Base-by-base conservation (phyloP, 441 rosid genomes). In the Eruca vesicaria region DNA sequence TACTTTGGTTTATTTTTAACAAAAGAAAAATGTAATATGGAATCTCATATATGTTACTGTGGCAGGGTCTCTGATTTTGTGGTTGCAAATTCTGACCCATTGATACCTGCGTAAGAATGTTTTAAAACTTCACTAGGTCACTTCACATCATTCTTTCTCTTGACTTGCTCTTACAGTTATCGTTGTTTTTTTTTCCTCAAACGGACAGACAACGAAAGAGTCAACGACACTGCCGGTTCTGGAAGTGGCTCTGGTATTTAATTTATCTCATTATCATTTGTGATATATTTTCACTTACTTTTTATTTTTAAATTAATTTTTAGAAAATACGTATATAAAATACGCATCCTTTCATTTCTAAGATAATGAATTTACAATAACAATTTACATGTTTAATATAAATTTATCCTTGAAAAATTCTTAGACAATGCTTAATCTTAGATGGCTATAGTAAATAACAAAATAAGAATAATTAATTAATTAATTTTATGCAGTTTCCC, bases 241-340 rank as follows among this genome's bases (percentile, higher is more conserved):
- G 97, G 97, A 89, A 89, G 80, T 88, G 97, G 98, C 93, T 92
- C 55, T 83, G 98, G 98, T 94, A 87, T 66, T 18, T n/a, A 15
- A 65, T 57, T 62, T 29, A 52, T 52, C 23, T 19, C 57, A 52
- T 52, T 67, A 33, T 19, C 32, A 35, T 63, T 38, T 4, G 10
- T 20, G 32, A 7, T 38, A 11, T 36, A 11, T 36, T 9, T 63
- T 6, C 9, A 20, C 32, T 62, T 35, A 41, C 29, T 50, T n/a
- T n/a, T n/a, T 4, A 26, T 32, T 36, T 29, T 36, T 28, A 8
- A 28, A 2, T 28, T n/a, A 59, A 16, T 48, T 16, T 50, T 15
- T 48, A n/a, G 11, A 29, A 26, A 29, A 26, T 43, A 7, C n/a
- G 52, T n/a, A 50, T 14, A 56, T 56, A 21, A n/a, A 55, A 5